Percentiles rank a stretch among this genome's conserved stretches.
Evolutionary conservation across 179 eudicot genomes (phyloP).

Genomic region (Monotropa hypopitys): DNA sequence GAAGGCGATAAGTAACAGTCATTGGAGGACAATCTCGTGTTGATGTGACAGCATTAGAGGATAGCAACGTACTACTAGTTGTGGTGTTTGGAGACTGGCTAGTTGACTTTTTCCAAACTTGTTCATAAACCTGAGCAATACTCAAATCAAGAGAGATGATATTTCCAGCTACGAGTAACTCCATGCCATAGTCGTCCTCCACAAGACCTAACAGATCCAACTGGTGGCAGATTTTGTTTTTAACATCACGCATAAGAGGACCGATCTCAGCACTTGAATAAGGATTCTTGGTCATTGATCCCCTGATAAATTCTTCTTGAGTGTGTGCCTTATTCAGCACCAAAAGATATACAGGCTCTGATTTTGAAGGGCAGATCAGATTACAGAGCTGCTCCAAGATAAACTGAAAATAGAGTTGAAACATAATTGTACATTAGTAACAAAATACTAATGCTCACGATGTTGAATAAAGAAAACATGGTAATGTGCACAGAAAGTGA

Average conservation of each 20-base stretch:
- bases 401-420: constrained; percentile 46
- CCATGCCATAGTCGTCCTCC: constrained; percentile 98
- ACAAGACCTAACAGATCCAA: constrained; percentile 85
- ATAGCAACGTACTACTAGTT: constrained; percentile 38
- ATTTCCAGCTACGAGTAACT: constrained; percentile 87
- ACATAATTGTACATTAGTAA: constrained; percentile 3
- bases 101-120: constrained; percentile 91
- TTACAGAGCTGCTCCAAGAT: constrained; percentile 99
- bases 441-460: neutral
- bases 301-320: constrained; percentile 97
- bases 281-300: constrained; percentile 98
- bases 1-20: constrained; percentile 96
- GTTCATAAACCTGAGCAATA: constrained; percentile 84
- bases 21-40: constrained; percentile 85
- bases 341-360: constrained; percentile 82
- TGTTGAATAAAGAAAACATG: too few species aligned
- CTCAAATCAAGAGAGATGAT: constrained; percentile 94
- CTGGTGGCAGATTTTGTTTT: constrained; percentile 94
- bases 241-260: constrained; percentile 99
- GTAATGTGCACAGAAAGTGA: too few species aligned
- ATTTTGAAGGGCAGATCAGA: constrained; percentile 88
- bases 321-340: constrained; percentile 95
- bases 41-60: constrained; percentile 44
- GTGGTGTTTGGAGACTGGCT: constrained; percentile 47
- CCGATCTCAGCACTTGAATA: constrained; percentile 97